A percentile compares a stretch with the other conserved stretches of the same genome.
phyloP scores from a whole-genome alignment of 1,139 yeast species.

The Torulaspora pretoriensis region DNA sequence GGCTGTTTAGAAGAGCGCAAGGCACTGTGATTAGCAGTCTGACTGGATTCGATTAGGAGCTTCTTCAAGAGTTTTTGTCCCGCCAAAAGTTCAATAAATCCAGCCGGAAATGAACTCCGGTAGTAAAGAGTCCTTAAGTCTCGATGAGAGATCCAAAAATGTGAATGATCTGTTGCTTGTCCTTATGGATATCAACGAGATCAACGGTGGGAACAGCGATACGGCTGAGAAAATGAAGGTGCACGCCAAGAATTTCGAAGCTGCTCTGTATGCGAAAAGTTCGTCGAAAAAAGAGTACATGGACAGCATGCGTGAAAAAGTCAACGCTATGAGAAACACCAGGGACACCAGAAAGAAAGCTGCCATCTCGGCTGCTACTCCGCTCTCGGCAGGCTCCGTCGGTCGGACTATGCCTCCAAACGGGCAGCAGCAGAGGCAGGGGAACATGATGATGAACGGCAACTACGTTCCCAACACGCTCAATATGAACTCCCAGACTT shows the following conservation, averaged over 20 bases:
- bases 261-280: constrained; percentile 35
- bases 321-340: constrained; percentile 35
- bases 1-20: not conserved
- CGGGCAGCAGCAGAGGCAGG: constrained; percentile 19
- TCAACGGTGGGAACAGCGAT: constrained; percentile 35
- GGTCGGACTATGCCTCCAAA: constrained; percentile 17
- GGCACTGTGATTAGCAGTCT: not conserved
- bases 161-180: constrained; percentile 35
- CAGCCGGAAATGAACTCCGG: constrained; percentile 20
- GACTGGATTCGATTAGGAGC: not conserved
- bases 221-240: constrained; percentile 37
- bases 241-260: constrained; percentile 37
- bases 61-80: not conserved
- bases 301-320: constrained; percentile 37
- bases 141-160: constrained; percentile 35
- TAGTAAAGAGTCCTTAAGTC: constrained; percentile 31
- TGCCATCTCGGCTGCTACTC: constrained; percentile 22
- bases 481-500: constrained; percentile 38
- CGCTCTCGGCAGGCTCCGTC: constrained; percentile 14
- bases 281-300: constrained; percentile 35
- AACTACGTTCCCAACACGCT: constrained; percentile 18
- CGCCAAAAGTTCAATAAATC: not conserved
- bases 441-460: constrained; percentile 15
- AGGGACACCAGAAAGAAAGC: constrained; percentile 32
- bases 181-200: constrained; percentile 35